These are phyloP conservation scores for Talaromyces adpressus DNA, from an alignment of 495 filamentous ascomycete species.

Conservation along the genomic window DNA sequence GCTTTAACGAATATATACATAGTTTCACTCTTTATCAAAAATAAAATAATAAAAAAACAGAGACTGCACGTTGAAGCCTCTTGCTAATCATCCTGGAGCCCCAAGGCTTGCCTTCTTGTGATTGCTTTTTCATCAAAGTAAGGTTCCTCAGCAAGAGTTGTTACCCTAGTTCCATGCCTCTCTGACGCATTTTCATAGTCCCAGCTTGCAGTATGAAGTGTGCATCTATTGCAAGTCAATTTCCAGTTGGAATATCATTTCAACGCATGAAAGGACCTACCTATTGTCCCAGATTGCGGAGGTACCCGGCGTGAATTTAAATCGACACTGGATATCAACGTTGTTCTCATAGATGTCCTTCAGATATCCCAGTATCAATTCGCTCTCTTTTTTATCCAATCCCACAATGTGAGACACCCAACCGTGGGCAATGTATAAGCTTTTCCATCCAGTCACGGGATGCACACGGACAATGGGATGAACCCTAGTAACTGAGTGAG, in stretches of 20 bases:
- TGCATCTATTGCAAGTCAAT: not conserved
- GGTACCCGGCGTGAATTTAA: conserved; percentile 62
- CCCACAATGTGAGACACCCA: conserved; percentile 71
- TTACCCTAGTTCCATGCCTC: conserved; percentile 57
- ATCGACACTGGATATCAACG: conserved; percentile 63
- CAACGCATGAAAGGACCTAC: conserved; percentile 38
- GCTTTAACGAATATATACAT: too few relatives aligned
- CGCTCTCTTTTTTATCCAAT: conserved; percentile 56
- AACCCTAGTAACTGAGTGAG: conserved; percentile 56
- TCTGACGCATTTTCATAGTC: conserved; percentile 52
- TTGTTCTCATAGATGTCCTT: conserved; percentile 56
- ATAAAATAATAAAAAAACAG: too few relatives aligned
- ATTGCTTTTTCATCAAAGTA: conserved; percentile 27
- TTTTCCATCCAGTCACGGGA: conserved; percentile 70
- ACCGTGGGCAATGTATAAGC: conserved; percentile 69
- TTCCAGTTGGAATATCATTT: not conserved
- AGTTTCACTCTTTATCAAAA: too few relatives aligned
- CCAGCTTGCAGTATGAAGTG: conserved; percentile 18
- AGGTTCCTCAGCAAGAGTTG: conserved; percentile 50
- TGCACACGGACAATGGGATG: conserved; percentile 69
- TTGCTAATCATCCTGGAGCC: not conserved
- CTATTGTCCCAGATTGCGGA: conserved; percentile 76
- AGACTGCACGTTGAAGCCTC: not conserved
- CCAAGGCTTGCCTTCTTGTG: not conserved
- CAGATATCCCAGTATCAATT: conserved; percentile 58